Conservation (phyloP, 2,329 filamentous ascomycete genomes). For the Neonectria neomacrospora region DNA sequence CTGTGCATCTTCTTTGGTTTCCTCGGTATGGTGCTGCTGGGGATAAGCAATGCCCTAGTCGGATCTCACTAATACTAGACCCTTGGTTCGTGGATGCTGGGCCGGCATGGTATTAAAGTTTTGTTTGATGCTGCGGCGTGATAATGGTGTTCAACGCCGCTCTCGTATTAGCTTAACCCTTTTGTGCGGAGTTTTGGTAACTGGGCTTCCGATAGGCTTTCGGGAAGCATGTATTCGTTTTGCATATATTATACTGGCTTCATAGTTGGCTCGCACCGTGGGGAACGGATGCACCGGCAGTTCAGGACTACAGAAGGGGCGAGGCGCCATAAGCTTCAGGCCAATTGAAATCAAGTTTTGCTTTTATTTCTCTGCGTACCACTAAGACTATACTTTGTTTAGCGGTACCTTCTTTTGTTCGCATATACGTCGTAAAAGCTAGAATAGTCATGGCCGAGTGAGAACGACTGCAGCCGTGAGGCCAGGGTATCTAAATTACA, state of each 20-base stretch:
- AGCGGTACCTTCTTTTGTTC: background rate
- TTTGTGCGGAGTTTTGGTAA: conserved; percentile 18
- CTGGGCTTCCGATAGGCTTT: background rate
- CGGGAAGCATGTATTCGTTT: background rate
- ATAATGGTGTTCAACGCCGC: background rate
- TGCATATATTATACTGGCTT: conserved; percentile 3
- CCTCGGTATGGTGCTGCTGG: conserved; percentile 87
- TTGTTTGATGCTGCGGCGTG: background rate
- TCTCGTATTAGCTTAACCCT: background rate
- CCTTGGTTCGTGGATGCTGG: background rate
- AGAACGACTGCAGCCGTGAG: conserved; percentile 31
- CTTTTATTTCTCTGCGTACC: conserved; percentile 1
- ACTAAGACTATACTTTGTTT: background rate
- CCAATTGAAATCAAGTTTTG: conserved; percentile 11
- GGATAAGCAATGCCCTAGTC: conserved; percentile 86
- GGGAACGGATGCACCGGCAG: conserved; percentile 14
- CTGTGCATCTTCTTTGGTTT: conserved; percentile 85
- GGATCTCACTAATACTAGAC: conserved; percentile 56
- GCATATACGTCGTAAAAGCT: conserved; percentile 30
- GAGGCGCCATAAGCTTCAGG: conserved; percentile 3
- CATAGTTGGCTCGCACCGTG: conserved; percentile 4
- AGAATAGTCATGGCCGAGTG: background rate
- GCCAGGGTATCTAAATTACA: conserved; percentile 40
- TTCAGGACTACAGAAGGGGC: conserved; percentile 36
- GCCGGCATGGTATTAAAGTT: background rate